Evolutionary conservation across 2,329 filamentous ascomycete species (phyloP), one percentile per base, ranked within the genome.

Genomic region (Didymellaceae sp.): DNA sequence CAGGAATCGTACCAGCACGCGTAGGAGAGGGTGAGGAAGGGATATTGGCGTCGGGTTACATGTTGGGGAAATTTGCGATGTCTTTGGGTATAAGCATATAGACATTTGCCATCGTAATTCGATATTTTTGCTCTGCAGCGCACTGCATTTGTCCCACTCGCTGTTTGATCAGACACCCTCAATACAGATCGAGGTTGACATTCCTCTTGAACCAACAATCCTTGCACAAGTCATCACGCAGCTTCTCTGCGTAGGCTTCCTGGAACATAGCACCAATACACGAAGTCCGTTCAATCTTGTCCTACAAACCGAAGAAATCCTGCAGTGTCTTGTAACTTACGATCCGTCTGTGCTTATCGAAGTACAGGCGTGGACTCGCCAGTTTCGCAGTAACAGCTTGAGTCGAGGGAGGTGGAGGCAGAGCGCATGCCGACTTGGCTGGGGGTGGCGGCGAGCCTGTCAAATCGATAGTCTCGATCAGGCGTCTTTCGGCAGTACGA

Each of bases 281-380:
- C 8, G 55, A 61, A 11, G 50, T 58, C 3, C 55, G 46, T 43
- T 62, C 64, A 17, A 68, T 63, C 28, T 43, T 51, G 48, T 69
- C 64, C 13, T 67, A 59, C 10, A 68, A 55, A 13, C 52, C 41
- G 52, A 67, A 68, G 34, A 68, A 62, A n/a, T 63, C 56, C 44
- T 61, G 54, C 34, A 66, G 47, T 10, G 57, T 61, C 33, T 58
- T 60, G 45, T 59, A 66, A 45, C 59, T 63, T 1, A 42, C 18
- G 26, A 53, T 54, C 9, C 33, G 42, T 49, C 25, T 56, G n/a
- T 47, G 20, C 2, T 34, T 10, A 21, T 43, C 21, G 21, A 34
- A 25, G 14, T n/a, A 43, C n/a, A 30, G 21, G 1, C 18, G 21
- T n/a, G 7, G 13, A 3, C 18, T 8, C 2, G 16, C 11, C 11